Evolutionary conservation across 306 rosid genomes (phyloP).

Genomic region (Cicer chorassanicum): DNA sequence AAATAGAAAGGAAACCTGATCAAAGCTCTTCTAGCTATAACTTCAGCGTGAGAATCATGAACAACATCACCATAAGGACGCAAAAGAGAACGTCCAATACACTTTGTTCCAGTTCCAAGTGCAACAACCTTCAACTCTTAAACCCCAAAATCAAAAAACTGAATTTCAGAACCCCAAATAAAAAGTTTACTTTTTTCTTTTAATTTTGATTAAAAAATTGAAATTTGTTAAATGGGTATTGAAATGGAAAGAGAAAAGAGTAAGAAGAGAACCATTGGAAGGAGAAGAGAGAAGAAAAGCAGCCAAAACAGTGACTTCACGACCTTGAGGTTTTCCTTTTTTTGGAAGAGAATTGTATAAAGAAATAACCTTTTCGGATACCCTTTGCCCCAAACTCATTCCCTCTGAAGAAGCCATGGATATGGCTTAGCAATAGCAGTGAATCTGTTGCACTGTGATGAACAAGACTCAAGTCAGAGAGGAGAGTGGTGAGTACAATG

Average conservation of each 20-base stretch:
- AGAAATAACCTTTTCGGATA: slow-evolving; percentile 62
- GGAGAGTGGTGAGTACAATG: neutral
- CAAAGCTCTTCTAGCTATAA: slow-evolving; percentile 79
- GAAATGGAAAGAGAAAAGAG: neutral
- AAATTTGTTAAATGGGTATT: slow-evolving; percentile 25
- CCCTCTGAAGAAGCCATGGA: slow-evolving; percentile 49
- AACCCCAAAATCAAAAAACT: slow-evolving; percentile 11
- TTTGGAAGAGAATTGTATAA: slow-evolving; percentile 71
- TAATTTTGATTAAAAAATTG: neutral
- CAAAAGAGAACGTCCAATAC: slow-evolving; percentile 78
- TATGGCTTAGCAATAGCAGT: neutral
- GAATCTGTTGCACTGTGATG: neutral
- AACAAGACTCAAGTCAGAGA: neutral
- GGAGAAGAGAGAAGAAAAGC: slow-evolving; percentile 89
- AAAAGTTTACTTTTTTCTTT: neutral
- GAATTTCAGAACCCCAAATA: neutral
- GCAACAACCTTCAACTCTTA: slow-evolving; percentile 78
- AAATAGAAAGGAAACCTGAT: slow-evolving; percentile 59
- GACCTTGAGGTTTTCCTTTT: slow-evolving; percentile 94
- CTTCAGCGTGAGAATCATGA: slow-evolving; percentile 92
- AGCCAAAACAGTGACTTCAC: slow-evolving; percentile 84
- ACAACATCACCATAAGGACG: slow-evolving; percentile 74
- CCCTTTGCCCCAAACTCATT: slow-evolving; percentile 53
- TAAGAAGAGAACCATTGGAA: slow-evolving; percentile 57
- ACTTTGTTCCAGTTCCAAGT: slow-evolving; percentile 91